phyloP scores from a whole-genome alignment of 495 filamentous ascomycete genomes.

The Podospora sp. region DNA sequence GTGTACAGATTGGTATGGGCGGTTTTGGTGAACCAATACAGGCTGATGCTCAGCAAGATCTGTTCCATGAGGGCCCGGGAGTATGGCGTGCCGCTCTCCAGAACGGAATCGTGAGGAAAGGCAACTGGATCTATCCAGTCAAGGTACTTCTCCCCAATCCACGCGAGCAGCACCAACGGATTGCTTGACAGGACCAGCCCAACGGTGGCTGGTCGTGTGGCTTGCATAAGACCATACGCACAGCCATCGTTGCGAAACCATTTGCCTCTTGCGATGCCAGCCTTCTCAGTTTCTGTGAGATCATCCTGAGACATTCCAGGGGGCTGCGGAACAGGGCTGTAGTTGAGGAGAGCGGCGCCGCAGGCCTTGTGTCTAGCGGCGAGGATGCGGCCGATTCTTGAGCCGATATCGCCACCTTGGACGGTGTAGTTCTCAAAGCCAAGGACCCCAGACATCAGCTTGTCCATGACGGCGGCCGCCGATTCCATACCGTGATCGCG shows the following conservation, averaged over 20 bases:
- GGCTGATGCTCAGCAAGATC: slow-evolving; percentile 58
- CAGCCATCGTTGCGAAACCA: slow-evolving; percentile 36
- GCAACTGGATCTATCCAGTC: slow-evolving; percentile 58
- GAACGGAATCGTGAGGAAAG: slow-evolving; percentile 10
- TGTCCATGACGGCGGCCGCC: slow-evolving; percentile 52
- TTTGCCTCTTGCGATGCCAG: slow-evolving; percentile 21
- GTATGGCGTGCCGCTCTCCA: slow-evolving; percentile 4
- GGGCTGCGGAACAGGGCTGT: slow-evolving; percentile 12
- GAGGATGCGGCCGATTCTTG: slow-evolving; percentile 50
- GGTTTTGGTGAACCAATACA: slow-evolving; percentile 68
- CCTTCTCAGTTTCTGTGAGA: slow-evolving; percentile 18
- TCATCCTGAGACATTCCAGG: slow-evolving; percentile 12
- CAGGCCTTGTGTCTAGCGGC: slow-evolving; percentile 36
- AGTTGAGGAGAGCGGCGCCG: slow-evolving; percentile 42
- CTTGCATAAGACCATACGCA: slow-evolving; percentile 59
- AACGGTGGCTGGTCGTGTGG: slow-evolving; percentile 61
- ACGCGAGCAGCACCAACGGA: slow-evolving; percentile 67
- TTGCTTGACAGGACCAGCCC: slow-evolving; percentile 57
- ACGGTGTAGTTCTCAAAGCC: slow-evolving; percentile 63
- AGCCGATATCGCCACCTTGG: slow-evolving; percentile 68
- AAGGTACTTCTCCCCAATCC: slow-evolving; percentile 70
- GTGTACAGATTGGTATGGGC: slow-evolving; percentile 59
- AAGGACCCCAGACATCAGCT: slow-evolving; percentile 56
- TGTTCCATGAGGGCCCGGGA: slow-evolving; percentile 41
- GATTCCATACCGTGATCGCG: slow-evolving; percentile 48